Percentiles rank a stretch among this genome's conserved stretches.
These are phyloP conservation scores for Exophiala sp. DNA, from an alignment of 2,329 filamentous ascomycete genomes.

Conservation along the genomic window DNA sequence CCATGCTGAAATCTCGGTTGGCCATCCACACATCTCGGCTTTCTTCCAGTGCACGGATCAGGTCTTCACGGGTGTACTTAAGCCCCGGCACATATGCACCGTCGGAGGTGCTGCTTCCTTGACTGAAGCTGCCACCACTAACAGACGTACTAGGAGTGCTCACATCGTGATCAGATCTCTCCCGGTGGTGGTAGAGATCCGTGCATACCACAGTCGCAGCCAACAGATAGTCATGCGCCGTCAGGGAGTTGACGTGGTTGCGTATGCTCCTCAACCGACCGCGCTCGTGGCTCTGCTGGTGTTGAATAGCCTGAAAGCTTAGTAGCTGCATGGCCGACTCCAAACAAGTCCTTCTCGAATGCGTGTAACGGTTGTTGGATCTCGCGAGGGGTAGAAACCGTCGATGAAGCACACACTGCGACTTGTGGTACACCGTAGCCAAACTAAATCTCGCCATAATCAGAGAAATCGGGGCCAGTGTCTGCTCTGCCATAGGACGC, in stretches of 20 bases:
- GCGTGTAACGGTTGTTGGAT: constrained; percentile 72
- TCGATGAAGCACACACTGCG: constrained; percentile 79
- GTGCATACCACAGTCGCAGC: constrained; percentile 78
- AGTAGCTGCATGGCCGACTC: constrained; percentile 81
- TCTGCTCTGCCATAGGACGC: constrained; percentile 65
- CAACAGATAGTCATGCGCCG: constrained; percentile 77
- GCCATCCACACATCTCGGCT: constrained; percentile 75
- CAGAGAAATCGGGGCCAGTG: constrained; percentile 60
- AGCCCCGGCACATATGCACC: constrained; percentile 23
- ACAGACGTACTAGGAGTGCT: constrained; percentile 39
- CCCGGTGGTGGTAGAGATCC: constrained; percentile 63
- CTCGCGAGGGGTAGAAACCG: constrained; percentile 76
- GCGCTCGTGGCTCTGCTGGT: constrained; percentile 65
- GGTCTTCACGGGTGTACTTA: constrained; percentile 53
- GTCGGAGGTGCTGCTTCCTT: constrained; percentile 21
- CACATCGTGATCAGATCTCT: constrained; percentile 40
- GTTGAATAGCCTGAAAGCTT: constrained; percentile 66
- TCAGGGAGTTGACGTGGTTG: constrained; percentile 73
- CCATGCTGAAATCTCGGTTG: constrained; percentile 70
- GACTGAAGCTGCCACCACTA: constrained; percentile 25
- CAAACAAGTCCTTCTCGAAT: constrained; percentile 76
- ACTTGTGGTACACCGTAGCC: constrained; percentile 81
- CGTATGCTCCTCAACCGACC: constrained; percentile 67
- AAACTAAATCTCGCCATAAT: constrained; percentile 80
- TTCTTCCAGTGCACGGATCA: constrained; percentile 67